A percentile compares a stretch with the other conserved stretches of the same genome.
phyloP scores from a whole-genome alignment of 345 rosid species.

The Eucalyptus pauciflora region DNA sequence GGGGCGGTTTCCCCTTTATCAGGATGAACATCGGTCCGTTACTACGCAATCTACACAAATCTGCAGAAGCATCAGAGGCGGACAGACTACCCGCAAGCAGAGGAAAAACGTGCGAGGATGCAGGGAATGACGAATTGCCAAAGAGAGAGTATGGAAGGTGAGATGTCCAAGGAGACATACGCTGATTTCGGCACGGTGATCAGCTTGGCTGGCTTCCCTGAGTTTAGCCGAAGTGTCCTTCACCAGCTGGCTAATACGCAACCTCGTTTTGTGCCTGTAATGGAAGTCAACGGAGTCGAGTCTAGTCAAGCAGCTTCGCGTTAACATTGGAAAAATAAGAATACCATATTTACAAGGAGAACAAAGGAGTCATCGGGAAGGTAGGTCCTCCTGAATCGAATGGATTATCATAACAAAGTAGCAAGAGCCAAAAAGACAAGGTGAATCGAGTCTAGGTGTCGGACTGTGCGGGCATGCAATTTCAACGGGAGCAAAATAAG shows the following conservation, averaged over 20 bases:
- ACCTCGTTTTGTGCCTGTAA: slow-evolving; percentile 71
- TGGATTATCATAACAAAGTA: not conserved
- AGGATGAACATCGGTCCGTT: not conserved
- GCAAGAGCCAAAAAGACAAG: not conserved
- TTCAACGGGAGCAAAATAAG: not conserved
- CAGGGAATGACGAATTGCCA: not conserved
- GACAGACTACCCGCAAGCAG: not conserved
- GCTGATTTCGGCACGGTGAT: slow-evolving; percentile 63
- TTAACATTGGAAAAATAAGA: not conserved
- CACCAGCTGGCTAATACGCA: slow-evolving; percentile 73
- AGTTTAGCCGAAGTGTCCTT: slow-evolving; percentile 90
- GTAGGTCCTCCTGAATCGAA: not conserved
- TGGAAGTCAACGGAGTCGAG: not conserved
- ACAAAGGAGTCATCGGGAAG: not conserved
- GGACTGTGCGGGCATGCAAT: not conserved
- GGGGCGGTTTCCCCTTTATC: not conserved
- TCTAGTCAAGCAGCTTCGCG: not conserved
- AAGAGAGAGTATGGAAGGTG: not conserved
- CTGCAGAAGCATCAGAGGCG: not conserved
- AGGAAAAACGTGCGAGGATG: not conserved
- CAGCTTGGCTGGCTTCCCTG: slow-evolving; percentile 81
- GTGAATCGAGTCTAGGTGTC: not conserved
- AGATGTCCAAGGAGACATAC: slow-evolving; percentile 6
- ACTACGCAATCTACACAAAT: not conserved
- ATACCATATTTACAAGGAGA: not conserved